A percentile compares a stretch with the other conserved stretches of the same genome.
Evolutionary conservation across 1,284 basidiomycete species (phyloP).

Genomic region (Microbotryomycetes sp.): DNA sequence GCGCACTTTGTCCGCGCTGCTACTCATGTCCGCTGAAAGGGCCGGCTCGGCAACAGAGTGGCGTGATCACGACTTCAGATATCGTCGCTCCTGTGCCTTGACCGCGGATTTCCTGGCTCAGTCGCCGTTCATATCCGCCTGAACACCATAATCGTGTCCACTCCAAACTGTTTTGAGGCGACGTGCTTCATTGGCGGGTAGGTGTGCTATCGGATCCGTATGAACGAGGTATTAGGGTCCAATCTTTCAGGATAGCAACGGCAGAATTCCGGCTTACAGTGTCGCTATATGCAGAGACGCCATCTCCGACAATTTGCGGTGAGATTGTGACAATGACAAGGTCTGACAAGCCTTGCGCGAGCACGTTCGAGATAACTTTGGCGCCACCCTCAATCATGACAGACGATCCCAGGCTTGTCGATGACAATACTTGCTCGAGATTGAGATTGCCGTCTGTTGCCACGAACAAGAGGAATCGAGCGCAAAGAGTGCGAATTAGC

Average conservation of each 20-base stretch:
- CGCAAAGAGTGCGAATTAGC: too few species aligned
- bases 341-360: slow-evolving; percentile 55
- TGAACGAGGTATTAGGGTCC: neutral
- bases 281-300: slow-evolving; percentile 49
- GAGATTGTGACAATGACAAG: slow-evolving; percentile 72
- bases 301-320: slow-evolving; percentile 69
- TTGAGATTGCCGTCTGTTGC: slow-evolving; percentile 4
- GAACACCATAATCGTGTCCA: slow-evolving; percentile 38
- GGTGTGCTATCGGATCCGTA: neutral
- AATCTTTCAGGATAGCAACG: neutral
- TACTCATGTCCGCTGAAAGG: too few species aligned
- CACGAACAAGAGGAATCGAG: slow-evolving; percentile 2
- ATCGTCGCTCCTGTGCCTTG: too few species aligned
- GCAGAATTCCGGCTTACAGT: slow-evolving; percentile 16
- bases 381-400: slow-evolving; percentile 97
- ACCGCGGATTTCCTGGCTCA: too few species aligned
- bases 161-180: slow-evolving; percentile 33
- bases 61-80: too few species aligned
- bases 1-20: too few species aligned
- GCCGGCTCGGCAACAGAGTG: too few species aligned
- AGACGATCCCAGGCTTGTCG: slow-evolving; percentile 39
- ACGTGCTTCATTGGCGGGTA: slow-evolving; percentile 33
- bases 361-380: slow-evolving; percentile 68
- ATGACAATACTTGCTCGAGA: neutral
- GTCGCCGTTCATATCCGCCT: slow-evolving; percentile 2